These are phyloP conservation scores for Globisporangium sylvaticum DNA, from an alignment of 352 stramenopile genomes.

Conservation along the genomic window DNA sequence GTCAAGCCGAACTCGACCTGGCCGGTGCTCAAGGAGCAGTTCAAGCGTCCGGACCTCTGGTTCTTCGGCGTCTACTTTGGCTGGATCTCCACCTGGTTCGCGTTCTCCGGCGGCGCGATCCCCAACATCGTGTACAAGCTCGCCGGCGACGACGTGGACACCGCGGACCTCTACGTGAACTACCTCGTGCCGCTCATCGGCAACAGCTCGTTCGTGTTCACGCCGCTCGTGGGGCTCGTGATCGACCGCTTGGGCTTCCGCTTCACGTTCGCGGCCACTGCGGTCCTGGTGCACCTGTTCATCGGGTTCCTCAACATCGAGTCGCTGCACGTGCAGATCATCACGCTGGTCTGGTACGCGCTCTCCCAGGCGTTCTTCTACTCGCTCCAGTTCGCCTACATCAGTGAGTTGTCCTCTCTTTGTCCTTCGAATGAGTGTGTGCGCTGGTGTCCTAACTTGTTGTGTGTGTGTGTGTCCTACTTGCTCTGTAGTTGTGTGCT, in stretches of 20 bases:
- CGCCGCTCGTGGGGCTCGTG: slow-evolving; percentile 22
- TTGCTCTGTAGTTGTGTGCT: too few relatives aligned
- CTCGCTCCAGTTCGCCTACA: slow-evolving; percentile 32
- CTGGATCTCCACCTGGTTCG: slow-evolving; percentile 30
- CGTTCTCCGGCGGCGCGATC: slow-evolving; percentile 25
- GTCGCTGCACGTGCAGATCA: slow-evolving; percentile 21
- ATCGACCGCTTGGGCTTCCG: slow-evolving; percentile 26
- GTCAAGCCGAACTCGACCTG: slow-evolving; percentile 7
- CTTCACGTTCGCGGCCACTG: slow-evolving; percentile 17
- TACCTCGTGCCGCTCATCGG: slow-evolving; percentile 23
- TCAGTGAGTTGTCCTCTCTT: too few relatives aligned
- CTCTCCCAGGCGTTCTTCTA: slow-evolving; percentile 27
- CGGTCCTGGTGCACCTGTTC: slow-evolving; percentile 23
- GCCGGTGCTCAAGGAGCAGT: slow-evolving; percentile 19
- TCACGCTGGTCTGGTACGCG: slow-evolving; percentile 26
- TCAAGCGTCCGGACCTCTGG: slow-evolving; percentile 21
- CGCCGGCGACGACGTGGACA: slow-evolving; percentile 8
- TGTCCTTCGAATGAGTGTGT: too few relatives aligned
- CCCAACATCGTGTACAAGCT: slow-evolving; percentile 22
- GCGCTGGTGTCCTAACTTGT: too few relatives aligned
- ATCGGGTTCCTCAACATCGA: slow-evolving; percentile 24
- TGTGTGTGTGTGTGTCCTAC: too few relatives aligned
- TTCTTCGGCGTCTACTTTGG: slow-evolving; percentile 31
- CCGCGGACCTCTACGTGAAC: slow-evolving; percentile 24
- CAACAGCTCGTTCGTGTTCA: slow-evolving; percentile 29